Conservation (phyloP, 805 yeast genomes). For the Monosporozyma solicola region DNA sequence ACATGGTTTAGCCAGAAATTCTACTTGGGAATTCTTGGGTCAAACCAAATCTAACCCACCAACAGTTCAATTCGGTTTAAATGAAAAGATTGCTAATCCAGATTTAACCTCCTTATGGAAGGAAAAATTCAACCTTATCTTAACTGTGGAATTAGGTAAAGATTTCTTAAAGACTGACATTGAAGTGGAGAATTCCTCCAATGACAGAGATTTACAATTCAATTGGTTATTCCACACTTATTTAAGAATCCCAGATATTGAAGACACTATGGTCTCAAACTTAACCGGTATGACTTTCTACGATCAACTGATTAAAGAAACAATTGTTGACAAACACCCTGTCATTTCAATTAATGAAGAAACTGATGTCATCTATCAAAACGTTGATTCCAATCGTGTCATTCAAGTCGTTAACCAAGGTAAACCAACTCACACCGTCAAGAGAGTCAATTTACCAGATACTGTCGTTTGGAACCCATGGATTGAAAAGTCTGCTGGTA, state of each 20-base stretch:
- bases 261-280: conserved; percentile 68
- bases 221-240: conserved; percentile 95
- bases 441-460: conserved; percentile 53
- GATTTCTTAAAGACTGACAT: conserved; percentile 58
- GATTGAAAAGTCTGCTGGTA: conserved; percentile 68
- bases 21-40: conserved; percentile 91
- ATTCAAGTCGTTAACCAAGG: conserved; percentile 67
- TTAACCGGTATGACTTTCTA: conserved; percentile 61
- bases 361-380: conserved; percentile 74
- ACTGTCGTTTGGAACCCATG: conserved; percentile 98
- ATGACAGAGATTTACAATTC: conserved; percentile 54
- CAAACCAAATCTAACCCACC: conserved; percentile 63
- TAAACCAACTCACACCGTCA: conserved; percentile 57
- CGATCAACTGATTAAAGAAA: conserved; percentile 63
- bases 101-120: conserved; percentile 56
- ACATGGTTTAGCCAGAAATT: conserved; percentile 92
- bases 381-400: conserved; percentile 43
- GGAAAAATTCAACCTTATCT: conserved; percentile 66
- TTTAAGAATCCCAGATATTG: conserved; percentile 64
- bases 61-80: conserved; percentile 81
- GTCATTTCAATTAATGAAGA: conserved; percentile 67
- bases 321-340: conserved; percentile 65
- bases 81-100: conserved; percentile 69
- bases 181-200: conserved; percentile 66
- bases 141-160: conserved; percentile 53